Percentiles rank a stretch among this genome's conserved stretches.
Evolutionary conservation across 163 green algal genomes (phyloP).

Genomic region (Picocystis sp.): DNA sequence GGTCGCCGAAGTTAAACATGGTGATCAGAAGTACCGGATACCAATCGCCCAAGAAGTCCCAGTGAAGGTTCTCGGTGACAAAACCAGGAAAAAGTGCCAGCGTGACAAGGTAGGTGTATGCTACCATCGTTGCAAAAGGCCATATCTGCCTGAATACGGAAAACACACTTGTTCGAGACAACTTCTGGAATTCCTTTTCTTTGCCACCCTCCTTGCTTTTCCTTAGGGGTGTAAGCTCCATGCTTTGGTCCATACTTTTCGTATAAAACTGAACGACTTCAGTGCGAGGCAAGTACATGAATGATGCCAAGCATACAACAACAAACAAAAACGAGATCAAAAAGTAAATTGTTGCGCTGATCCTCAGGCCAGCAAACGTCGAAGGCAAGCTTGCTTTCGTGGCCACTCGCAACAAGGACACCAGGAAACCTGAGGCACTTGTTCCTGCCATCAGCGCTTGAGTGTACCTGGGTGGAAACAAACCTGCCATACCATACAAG

Average conservation of each 20-base stretch:
- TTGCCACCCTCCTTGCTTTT: no score
- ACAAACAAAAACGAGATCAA: constrained; percentile 4
- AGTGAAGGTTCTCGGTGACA: constrained; percentile 3
- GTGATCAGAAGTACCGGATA: constrained; percentile 27
- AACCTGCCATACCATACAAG: constrained; percentile 53
- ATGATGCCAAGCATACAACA: no score
- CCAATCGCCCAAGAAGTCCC: constrained; percentile 1
- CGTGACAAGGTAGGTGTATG: constrained; percentile 44
- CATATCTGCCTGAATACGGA: constrained; percentile 9
- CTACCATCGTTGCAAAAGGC: constrained; percentile 15
- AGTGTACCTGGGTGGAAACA: constrained; percentile 41
- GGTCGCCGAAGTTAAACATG: constrained; percentile 55
- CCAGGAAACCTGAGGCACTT: constrained; percentile 36
- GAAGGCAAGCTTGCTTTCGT: constrained; percentile 42
- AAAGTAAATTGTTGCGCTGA: constrained; percentile 42
- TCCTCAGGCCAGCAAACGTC: constrained; percentile 24
- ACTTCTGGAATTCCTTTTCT: no score
- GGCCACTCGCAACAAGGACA: constrained; percentile 38
- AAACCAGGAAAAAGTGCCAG: constrained; percentile 77
- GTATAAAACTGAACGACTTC: no score
- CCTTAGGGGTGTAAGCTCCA: no score
- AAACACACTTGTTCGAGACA: no score
- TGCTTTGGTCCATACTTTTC: no score
- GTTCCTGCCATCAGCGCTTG: constrained; percentile 49
- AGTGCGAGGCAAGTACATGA: no score